Base-by-base conservation (phyloP, 2,329 filamentous ascomycete genomes). In the Diplodia intermedia region DNA sequence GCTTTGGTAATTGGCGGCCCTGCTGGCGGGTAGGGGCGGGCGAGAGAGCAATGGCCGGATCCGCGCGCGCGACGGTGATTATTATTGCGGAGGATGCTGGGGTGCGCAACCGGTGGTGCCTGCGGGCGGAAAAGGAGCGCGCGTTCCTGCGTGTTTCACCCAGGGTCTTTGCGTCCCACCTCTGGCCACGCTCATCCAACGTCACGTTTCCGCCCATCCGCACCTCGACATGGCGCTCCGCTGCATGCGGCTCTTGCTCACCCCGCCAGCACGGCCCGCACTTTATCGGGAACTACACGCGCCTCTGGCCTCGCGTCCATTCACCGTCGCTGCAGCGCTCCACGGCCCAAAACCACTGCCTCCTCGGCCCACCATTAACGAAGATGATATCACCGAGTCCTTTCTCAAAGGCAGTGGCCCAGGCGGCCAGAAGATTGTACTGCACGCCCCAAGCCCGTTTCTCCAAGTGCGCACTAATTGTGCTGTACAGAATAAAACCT, bases 381-480 rank as follows among this genome's bases (percentile, higher is more conserved):
- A 97, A 72, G 82, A 85, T 20, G 93, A 97, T 65, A 88, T 98
- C 72, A 89, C 90, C 68, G 92, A 97, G 75, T 86, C 86, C 52
- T 98, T 96, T 80, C 85, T 99, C 69, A 97, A 95, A 78, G 95
- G 95, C 73, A 91, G 88, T 73, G 95, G 95, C 1, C 94, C 95
- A 0, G 95, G 95, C 29, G 95, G 95, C 0, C 95, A 99, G 78
- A 97, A 97, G 79, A 98, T 98, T 82, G 66, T 68, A 50, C 80
- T 66, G 82, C 29, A n/a, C 1, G 2, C 18, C 31, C 36, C 18
- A 29, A 11, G 15, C 18, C 29, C 23, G 7, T 50, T 29, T 40
- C 5, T 23, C 12, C 9, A 12, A 12, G 1, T 20, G n/a, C 11
- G 20, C 31, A 38, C 49, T 66, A 9, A 69, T 71, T 50, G 11